Conservation (phyloP, 2,329 filamentous ascomycete genomes). For the Fusarium phyllophilum region DNA sequence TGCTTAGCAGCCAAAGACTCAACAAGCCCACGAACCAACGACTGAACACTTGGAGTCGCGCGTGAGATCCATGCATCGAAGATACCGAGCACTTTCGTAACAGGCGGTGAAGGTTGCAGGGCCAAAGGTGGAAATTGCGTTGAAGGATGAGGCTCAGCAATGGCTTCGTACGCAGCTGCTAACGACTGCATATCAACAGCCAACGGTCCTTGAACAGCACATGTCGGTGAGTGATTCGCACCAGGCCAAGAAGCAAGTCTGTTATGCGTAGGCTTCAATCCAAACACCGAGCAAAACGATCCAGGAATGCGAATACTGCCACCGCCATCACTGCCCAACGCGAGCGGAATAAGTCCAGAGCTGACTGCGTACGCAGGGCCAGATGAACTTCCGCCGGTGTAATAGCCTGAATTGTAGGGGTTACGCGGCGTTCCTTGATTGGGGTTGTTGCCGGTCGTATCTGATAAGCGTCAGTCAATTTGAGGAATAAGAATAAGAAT, state of each 20-base stretch:
- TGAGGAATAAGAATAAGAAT: neutral
- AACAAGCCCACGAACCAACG: conserved; percentile 56
- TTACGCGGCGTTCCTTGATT: conserved; percentile 79
- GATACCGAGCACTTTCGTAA: conserved; percentile 68
- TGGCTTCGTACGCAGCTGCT: conserved; percentile 70
- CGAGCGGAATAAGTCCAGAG: conserved; percentile 75
- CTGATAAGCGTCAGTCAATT: conserved; percentile 49
- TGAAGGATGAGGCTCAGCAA: conserved; percentile 70
- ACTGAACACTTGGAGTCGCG: conserved; percentile 54
- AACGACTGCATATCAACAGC: conserved; percentile 74
- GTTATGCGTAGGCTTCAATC: conserved; percentile 76
- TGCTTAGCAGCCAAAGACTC: conserved; percentile 62
- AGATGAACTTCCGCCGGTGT: conserved; percentile 80
- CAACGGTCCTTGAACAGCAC: conserved; percentile 74
- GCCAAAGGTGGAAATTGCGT: conserved; percentile 62
- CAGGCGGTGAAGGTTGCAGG: conserved; percentile 36
- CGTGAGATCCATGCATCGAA: conserved; percentile 70
- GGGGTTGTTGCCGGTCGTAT: conserved; percentile 81
- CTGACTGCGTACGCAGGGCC: conserved; percentile 78
- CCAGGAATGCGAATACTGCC: conserved; percentile 79
- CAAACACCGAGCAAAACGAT: conserved; percentile 77
- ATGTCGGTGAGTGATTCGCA: conserved; percentile 67
- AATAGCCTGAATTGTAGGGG: conserved; percentile 77
- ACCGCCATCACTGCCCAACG: conserved; percentile 77
- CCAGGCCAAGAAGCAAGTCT: conserved; percentile 72